Evolutionary conservation across 78 protist species (phyloP).

Genomic region (Creolimax fragrantissima): DNA sequence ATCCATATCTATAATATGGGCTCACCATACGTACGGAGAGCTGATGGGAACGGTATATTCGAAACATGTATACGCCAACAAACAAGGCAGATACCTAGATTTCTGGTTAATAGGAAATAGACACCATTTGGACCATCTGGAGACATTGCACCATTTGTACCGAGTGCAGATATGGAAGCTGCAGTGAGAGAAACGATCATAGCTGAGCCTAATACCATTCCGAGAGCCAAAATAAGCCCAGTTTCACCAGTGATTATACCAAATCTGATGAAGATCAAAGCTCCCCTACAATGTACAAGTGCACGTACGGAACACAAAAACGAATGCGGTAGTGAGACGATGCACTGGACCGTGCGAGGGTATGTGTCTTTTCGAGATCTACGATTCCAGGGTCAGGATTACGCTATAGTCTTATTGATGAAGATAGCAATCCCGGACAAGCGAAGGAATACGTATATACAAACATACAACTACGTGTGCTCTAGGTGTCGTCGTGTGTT

Average conservation of each 20-base stretch:
- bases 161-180: slow-evolving; percentile 39
- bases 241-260: slow-evolving; percentile 1
- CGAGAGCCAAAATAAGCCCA: slow-evolving; percentile 17
- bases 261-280: slow-evolving; percentile 32
- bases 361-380: not conserved
- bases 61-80: not conserved
- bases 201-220: not conserved
- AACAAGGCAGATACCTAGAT: slow-evolving; percentile 65
- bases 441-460: not conserved
- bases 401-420: not conserved
- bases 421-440: not conserved
- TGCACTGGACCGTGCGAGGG: not conserved
- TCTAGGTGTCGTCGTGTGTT: no score
- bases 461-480: not conserved
- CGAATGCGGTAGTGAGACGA: not conserved
- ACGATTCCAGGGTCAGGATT: not conserved
- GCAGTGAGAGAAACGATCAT: slow-evolving; percentile 12
- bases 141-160: slow-evolving; percentile 24
- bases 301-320: not conserved
- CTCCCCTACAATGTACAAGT: slow-evolving; percentile 9
- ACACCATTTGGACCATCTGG: slow-evolving; percentile 63
- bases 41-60: not conserved
- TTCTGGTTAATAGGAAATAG: slow-evolving; percentile 59
- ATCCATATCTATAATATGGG: no score
- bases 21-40: no score